These are phyloP conservation scores for Chondrostereum purpureum DNA, from an alignment of 1,284 basidiomycete genomes.

Conservation along the genomic window DNA sequence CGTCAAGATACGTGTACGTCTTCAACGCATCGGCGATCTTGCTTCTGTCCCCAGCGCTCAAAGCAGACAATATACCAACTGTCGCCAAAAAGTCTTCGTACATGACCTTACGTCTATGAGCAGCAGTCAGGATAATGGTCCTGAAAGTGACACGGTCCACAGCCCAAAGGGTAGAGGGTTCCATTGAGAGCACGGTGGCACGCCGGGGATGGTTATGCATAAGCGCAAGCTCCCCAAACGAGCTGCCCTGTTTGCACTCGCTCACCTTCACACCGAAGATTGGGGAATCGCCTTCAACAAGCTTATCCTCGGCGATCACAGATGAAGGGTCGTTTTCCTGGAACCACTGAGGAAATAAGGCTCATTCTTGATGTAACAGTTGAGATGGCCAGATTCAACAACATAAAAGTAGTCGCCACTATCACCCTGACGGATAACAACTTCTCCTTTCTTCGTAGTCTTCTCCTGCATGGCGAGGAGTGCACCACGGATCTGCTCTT, in stretches of 20 bases:
- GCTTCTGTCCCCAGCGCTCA: slow-evolving; percentile 84
- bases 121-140: slow-evolving; percentile 90
- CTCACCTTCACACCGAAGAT: slow-evolving; percentile 79
- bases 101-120: slow-evolving; percentile 85
- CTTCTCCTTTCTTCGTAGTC: slow-evolving; percentile 63
- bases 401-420: slow-evolving; percentile 98
- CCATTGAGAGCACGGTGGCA: slow-evolving; percentile 85
- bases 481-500: slow-evolving; percentile 91
- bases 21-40: slow-evolving; percentile 96
- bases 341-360: slow-evolving; percentile 54
- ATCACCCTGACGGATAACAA: slow-evolving; percentile 94
- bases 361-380: slow-evolving; percentile 79
- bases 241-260: slow-evolving; percentile 80
- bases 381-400: slow-evolving; percentile 84
- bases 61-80: slow-evolving; percentile 83
- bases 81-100: slow-evolving; percentile 93
- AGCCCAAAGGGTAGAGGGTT: slow-evolving; percentile 86
- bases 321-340: slow-evolving; percentile 31
- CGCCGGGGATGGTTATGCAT: slow-evolving; percentile 98
- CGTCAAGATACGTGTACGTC: slow-evolving; percentile 76
- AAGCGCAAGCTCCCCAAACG: slow-evolving; percentile 94
- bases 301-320: slow-evolving; percentile 32
- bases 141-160: slow-evolving; percentile 97
- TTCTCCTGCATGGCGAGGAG: slow-evolving; percentile 95
- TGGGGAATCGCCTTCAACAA: slow-evolving; percentile 59